These are phyloP conservation scores for Dendrothele bispora DNA, from an alignment of 768 basidiomycete species.

Conservation along the genomic window DNA sequence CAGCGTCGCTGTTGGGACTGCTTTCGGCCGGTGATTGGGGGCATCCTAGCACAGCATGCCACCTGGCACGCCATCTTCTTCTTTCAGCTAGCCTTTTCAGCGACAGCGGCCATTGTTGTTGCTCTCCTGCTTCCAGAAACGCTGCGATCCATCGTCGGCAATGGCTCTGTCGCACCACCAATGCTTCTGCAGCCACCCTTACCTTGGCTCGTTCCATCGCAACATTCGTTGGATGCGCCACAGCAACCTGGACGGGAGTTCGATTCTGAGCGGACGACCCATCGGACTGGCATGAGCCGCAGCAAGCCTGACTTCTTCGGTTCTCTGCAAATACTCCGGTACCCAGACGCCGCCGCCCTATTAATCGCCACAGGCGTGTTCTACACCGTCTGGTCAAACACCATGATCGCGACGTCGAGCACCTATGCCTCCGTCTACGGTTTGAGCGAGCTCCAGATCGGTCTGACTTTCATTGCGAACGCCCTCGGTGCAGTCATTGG, in stretches of 20 bases:
- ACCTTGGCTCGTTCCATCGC: background rate
- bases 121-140: slow-evolving; percentile 1
- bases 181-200: background rate
- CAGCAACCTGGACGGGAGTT: background rate
- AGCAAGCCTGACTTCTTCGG: background rate
- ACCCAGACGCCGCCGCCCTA: background rate
- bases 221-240: no score
- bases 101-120: background rate
- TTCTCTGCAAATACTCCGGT: background rate
- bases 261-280: no score
- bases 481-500: slow-evolving; percentile 4
- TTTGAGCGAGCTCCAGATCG: background rate
- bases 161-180: background rate
- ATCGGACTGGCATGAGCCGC: background rate
- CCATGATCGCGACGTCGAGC: background rate
- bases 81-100: slow-evolving; percentile 1
- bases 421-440: background rate
- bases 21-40: slow-evolving; percentile 1
- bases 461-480: slow-evolving; percentile 4
- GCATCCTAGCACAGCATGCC: slow-evolving; percentile 2
- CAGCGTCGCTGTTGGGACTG: background rate
- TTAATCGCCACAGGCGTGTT: background rate
- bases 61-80: slow-evolving; percentile 6
- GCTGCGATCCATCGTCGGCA: background rate
- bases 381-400: slow-evolving; percentile 2